Conservation (phyloP, 805 yeast genomes). For the Wickerhamomyces chambardii region DNA sequence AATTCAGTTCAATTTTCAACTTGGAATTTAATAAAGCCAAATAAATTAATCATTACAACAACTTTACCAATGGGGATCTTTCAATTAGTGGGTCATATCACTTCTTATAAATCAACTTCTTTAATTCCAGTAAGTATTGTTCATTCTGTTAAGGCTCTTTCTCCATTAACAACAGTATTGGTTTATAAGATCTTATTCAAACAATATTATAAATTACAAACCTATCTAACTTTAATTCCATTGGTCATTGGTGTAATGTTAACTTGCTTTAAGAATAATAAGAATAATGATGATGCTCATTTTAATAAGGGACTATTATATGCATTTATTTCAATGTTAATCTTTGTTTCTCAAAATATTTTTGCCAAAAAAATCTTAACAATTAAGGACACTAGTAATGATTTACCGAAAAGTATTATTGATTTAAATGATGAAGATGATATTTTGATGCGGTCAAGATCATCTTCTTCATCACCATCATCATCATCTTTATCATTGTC, state of each 20-base stretch:
- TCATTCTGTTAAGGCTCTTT: constrained; percentile 86
- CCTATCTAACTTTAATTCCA: constrained; percentile 76
- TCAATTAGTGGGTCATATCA: constrained; percentile 87
- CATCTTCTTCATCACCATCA: too few species aligned
- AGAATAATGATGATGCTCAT: constrained; percentile 5
- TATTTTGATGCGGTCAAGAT: too few species aligned
- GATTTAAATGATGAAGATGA: constrained; percentile 14
- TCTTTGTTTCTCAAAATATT: constrained; percentile 72
- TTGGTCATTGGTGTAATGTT: constrained; percentile 80
- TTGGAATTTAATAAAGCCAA: constrained; percentile 43
- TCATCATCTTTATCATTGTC: too few species aligned
- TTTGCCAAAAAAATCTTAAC: constrained; percentile 72
- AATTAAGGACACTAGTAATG: constrained; percentile 21
- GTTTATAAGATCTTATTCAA: constrained; percentile 61
- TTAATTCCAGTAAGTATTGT: constrained; percentile 91
- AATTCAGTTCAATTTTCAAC: constrained; percentile 18
- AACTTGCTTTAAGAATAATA: constrained; percentile 46
- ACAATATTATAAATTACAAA: constrained; percentile 46
- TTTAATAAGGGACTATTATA: constrained; percentile 24
- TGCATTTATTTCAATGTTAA: constrained; percentile 35
- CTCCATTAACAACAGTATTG: constrained; percentile 82
- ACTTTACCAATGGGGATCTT: constrained; percentile 93
- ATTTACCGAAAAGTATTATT: constrained; percentile 15
- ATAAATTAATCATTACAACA: constrained; percentile 40
- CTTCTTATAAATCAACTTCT: constrained; percentile 88